Evolutionary conservation across 495 filamentous ascomycete species (phyloP).

Genomic region (Xylaria castorea): DNA sequence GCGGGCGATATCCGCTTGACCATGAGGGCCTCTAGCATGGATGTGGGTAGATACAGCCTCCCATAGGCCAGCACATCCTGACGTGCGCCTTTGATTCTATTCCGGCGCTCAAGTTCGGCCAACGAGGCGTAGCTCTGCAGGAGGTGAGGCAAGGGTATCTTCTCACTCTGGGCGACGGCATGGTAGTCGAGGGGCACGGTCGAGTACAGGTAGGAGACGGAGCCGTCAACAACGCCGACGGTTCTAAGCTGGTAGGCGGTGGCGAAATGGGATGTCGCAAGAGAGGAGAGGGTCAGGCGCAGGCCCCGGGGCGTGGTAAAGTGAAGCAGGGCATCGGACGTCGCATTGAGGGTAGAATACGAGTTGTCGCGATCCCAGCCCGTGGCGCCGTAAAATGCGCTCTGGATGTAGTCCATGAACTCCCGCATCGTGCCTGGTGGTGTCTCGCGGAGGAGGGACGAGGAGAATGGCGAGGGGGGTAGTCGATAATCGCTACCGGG

Average conservation of each 20-base stretch:
- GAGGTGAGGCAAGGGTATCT: conserved; percentile 55
- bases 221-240: conserved; percentile 86
- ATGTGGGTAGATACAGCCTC: conserved; percentile 82
- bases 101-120: conserved; percentile 43
- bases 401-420: conserved; percentile 98
- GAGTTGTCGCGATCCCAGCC: conserved; percentile 93
- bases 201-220: conserved; percentile 88
- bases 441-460: neutral
- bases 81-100: conserved; percentile 36
- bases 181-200: conserved; percentile 70
- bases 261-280: conserved; percentile 88
- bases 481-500: conserved; percentile 7
- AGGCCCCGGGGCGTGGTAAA: conserved; percentile 82
- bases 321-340: conserved; percentile 82
- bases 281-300: conserved; percentile 84
- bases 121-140: conserved; percentile 53
- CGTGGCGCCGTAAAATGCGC: conserved; percentile 85
- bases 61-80: conserved; percentile 78
- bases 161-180: conserved; percentile 51
- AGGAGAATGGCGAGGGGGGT: neutral
- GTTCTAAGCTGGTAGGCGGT: conserved; percentile 88
- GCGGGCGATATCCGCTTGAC: conserved; percentile 80
- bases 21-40: conserved; percentile 86
- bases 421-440: conserved; percentile 71
- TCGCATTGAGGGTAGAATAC: conserved; percentile 86